Evolutionary conservation across 2,329 filamentous ascomycete species (phyloP), one percentile per base, ranked within the genome.

Genomic region (Esteya vermicola): DNA sequence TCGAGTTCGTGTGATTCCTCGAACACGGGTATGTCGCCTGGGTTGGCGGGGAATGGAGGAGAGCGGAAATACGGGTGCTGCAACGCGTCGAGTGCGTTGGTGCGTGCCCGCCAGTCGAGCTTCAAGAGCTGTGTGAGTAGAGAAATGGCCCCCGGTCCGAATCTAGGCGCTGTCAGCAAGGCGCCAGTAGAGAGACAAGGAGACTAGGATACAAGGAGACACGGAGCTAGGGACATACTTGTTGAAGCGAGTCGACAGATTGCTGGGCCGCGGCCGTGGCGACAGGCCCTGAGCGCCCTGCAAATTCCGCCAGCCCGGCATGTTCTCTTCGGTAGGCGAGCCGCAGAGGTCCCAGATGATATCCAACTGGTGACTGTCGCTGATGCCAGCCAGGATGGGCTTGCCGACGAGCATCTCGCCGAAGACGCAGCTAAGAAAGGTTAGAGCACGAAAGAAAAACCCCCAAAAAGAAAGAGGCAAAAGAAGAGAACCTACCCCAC

Each of bases 1-100:
- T 98, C 91, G n/a, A 96, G 67, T 58, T 98, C 91, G 59, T 98
- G 91, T 33, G 86, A 94, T 52, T 95, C 89, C 54, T 93, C 85
- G 53, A 94, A 96, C 14, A 66, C 72, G 3, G 91, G 91, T n/a
- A 98, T 72, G 38, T 96, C 86, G 47, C 81, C 79, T 1, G 91
- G 85, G 41, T 74, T 73, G 30, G 88, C 78, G 9, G 91, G 91
- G 5, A 81, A 65, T 4, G 91, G 91, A 1, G 72, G 60, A 42
- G 75, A 81, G 45, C 75, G 79, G 63, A 98, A 96, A 59, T 95
- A 98, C 1, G 85, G 78, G 52, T 98, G 91, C 47, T 93, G 74
- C 19, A 98, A 65, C 1, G 91, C 91, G 60, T 98, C 91, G 21
- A 93, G 82, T 0, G 91, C 91, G 54, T 96, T 98, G 55, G 93